These are phyloP conservation scores for Gaeumannomyces sp. DNA, from an alignment of 2,329 filamentous ascomycete genomes.

Conservation along the genomic window DNA sequence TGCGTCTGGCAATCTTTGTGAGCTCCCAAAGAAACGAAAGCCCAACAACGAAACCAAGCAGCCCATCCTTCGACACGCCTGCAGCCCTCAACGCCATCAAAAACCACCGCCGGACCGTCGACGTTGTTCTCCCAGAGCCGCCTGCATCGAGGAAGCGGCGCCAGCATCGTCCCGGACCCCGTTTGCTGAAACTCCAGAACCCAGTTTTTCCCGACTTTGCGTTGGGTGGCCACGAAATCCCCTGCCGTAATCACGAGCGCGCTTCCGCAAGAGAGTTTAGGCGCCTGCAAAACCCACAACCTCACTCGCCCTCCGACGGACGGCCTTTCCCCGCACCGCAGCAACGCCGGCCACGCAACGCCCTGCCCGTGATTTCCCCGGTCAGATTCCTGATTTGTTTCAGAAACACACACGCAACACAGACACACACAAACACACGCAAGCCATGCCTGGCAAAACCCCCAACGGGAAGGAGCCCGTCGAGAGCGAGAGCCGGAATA, in stretches of 20 bases:
- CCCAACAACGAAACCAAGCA: neutral
- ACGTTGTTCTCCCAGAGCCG: neutral
- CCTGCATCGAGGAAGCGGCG: neutral
- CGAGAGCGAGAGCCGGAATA: slow-evolving; percentile 59
- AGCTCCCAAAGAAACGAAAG: slow-evolving; percentile 2
- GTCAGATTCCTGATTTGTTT: neutral
- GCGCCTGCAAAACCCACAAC: neutral
- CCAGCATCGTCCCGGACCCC: neutral
- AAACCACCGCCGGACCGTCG: neutral
- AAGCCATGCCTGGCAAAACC: slow-evolving; percentile 64
- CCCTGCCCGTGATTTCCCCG: neutral
- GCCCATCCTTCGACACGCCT: neutral
- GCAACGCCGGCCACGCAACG: neutral
- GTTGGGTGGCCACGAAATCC: neutral
- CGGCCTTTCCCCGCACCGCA: neutral
- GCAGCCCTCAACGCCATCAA: neutral
- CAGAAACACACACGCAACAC: slow-evolving; percentile 5
- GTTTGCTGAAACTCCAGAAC: neutral
- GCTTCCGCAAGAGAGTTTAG: neutral
- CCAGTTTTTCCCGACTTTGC: neutral
- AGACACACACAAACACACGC: slow-evolving; percentile 13
- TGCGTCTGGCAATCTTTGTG: neutral
- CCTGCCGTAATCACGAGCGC: neutral
- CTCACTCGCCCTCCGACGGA: neutral
- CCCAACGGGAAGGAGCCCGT: slow-evolving; percentile 65